phyloP scores from a whole-genome alignment of 1,284 basidiomycete genomes.

The Ceratobasidium sp. region DNA sequence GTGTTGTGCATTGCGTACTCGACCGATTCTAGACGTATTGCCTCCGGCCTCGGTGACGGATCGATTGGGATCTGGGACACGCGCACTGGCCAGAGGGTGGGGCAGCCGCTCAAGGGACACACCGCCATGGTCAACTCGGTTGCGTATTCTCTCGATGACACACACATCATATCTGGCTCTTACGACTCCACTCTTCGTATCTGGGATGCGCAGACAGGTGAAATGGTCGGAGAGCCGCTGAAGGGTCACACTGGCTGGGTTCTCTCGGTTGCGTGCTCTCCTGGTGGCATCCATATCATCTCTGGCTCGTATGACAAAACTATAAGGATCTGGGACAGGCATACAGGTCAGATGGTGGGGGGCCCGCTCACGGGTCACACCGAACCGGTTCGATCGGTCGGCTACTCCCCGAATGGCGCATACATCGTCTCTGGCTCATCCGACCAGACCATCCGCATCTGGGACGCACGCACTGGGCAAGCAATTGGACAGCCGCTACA shows the following conservation, averaged over 20 bases:
- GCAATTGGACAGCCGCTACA: too few relatives aligned
- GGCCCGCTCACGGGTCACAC: neutral
- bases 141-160: too few relatives aligned
- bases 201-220: neutral
- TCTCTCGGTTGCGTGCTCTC: neutral
- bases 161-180: neutral
- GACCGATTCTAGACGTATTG: neutral
- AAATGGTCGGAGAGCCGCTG: neutral
- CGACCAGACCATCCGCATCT: neutral
- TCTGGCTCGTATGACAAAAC: neutral
- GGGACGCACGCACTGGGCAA: neutral
- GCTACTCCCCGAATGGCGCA: neutral
- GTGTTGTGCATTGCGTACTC: neutral
- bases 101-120: neutral
- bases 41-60: neutral
- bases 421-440: too few relatives aligned
- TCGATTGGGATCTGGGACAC: constrained; percentile 3
- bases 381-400: neutral
- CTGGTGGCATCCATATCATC: neutral
- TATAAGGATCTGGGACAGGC: neutral
- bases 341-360: neutral
- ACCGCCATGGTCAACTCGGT: too few relatives aligned
- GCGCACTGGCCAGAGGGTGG: neutral
- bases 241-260: neutral
- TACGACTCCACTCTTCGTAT: neutral